These are phyloP conservation scores for Saccharomyces hybrid DNA, from an alignment of 1,139 yeast genomes.

Conservation along the genomic window DNA sequence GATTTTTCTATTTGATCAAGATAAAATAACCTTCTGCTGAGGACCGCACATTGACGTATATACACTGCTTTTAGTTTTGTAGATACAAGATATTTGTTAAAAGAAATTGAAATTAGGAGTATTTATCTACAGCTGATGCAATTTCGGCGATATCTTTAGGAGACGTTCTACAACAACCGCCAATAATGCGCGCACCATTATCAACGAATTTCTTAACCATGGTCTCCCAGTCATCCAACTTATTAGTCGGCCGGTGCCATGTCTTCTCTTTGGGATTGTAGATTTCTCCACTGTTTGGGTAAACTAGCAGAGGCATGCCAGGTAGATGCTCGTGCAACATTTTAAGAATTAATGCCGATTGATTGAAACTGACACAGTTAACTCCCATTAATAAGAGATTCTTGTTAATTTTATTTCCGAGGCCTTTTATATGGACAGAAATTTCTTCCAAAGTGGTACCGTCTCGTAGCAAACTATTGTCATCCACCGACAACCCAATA, in stretches of 20 bases:
- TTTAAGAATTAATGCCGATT: constrained; percentile 18
- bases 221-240: constrained; percentile 18
- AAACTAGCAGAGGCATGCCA: constrained; percentile 18
- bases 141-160: constrained; percentile 22
- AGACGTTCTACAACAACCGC: constrained; percentile 30
- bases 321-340: constrained; percentile 16
- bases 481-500: constrained; percentile 23
- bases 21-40: no score
- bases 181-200: constrained; percentile 23
- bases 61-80: background rate
- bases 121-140: constrained; percentile 11
- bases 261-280: constrained; percentile 23
- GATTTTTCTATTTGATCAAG: background rate
- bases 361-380: constrained; percentile 24
- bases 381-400: constrained; percentile 22
- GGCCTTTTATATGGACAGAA: constrained; percentile 27
- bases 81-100: background rate
- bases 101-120: background rate
- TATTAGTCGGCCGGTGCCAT: constrained; percentile 12
- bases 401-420: constrained; percentile 32
- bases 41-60: no score
- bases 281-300: constrained; percentile 30
- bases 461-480: constrained; percentile 23
- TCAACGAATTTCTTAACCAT: constrained; percentile 16
- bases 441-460: constrained; percentile 24